Base-by-base conservation (phyloP, 192 early-diverging fungal genomes). In the Podila epigama region DNA sequence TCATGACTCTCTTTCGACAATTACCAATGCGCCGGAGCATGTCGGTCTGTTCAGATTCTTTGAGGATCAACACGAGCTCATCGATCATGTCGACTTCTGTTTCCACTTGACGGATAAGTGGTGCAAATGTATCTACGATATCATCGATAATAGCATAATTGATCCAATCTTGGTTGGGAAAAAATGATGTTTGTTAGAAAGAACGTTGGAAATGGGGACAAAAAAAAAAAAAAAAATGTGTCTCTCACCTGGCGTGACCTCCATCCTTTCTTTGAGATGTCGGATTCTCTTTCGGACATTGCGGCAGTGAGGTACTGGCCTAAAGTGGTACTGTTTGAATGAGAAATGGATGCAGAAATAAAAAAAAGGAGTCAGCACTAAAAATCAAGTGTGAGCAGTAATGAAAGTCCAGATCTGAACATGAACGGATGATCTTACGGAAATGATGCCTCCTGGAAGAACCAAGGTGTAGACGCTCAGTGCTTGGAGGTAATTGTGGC, bases 81-180 rank as follows among this genome's bases (percentile, higher is more conserved):
- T 95, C 94, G 55, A 95, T 92, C 25, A 89, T 84, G 60, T 92
- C 89, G 2, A 91, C 90, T 67, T 95, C 94, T 13, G 89, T 63
- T 66, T 95, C 93, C n/a, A 94, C 85, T 56, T 87, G 82, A n/a
- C 79, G 69, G 60, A 95, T 83, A 31, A 91, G 56, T 15, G 94
- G 93, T 50, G 91, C 89, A 75, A 94, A 93, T 0, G 83, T 79
- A 63, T 95, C 94, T 3, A 90, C 91, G 20, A 95, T 88, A 60
- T 91, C 89, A 68, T 95, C 93, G 53, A 95, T 91, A 15, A 95
- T 70, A 0, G 91, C 93, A 63, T 87, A 87, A 20, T 82, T 82
- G 50, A 87, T 80, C 85, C 85, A 88, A 25, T 84, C 83, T 81
- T 52, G 1, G 11, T 16, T 27, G 27, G 7, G 20, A 40, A 0